Evolutionary conservation across 108 stramenopile species (phyloP).

Genomic region (Epithemia pelagica): DNA sequence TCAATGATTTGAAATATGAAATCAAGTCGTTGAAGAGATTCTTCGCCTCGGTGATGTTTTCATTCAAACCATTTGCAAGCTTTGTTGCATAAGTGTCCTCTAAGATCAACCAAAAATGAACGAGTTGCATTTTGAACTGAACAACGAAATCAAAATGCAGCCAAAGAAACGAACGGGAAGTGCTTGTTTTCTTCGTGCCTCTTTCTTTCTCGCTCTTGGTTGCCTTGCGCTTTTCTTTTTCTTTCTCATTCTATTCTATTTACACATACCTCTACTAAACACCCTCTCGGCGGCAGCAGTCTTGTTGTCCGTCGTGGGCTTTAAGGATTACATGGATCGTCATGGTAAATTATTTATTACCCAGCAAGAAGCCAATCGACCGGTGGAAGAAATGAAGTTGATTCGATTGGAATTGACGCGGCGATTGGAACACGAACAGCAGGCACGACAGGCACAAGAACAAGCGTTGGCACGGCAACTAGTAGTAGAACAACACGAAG

Average conservation of each 20-base stretch:
- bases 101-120: no score
- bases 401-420: constrained; percentile 43
- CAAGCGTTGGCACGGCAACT: no score
- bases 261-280: no score
- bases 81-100: no score
- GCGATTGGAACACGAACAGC: constrained; percentile 29
- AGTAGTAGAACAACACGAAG: no score
- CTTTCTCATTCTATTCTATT: background rate
- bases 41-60: no score
- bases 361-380: constrained; percentile 48
- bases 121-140: no score
- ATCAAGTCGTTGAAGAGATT: constrained; percentile 25
- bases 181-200: background rate
- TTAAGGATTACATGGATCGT: constrained; percentile 78
- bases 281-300: no score
- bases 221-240: background rate
- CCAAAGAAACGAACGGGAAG: no score
- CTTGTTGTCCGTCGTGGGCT: constrained; percentile 66
- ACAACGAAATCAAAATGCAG: no score
- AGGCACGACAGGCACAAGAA: background rate
- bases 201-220: no score
- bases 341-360: constrained; percentile 69
- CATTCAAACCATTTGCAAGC: no score
- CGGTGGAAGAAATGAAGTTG: constrained; percentile 61
- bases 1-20: constrained; percentile 62